Percentiles rank a stretch among this genome's conserved stretches.
Evolutionary conservation across 2,329 filamentous ascomycete genomes (phyloP).

Genomic region (Hypomyces rosellus): DNA sequence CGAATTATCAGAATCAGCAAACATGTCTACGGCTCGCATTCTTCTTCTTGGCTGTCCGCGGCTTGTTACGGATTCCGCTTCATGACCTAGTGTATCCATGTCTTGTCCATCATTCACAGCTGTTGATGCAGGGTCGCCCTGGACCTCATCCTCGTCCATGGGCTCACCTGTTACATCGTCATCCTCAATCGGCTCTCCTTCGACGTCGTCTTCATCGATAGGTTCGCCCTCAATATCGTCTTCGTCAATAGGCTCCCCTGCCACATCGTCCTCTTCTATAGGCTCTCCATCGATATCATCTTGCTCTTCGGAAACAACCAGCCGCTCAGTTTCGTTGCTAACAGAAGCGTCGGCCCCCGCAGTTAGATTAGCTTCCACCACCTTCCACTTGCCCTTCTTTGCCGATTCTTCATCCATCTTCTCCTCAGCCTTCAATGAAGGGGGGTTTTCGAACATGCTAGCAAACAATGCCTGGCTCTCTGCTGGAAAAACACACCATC

Average conservation of each 20-base stretch:
- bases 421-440: conserved; percentile 31
- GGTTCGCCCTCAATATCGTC: conserved; percentile 44
- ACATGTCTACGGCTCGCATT: conserved; percentile 79
- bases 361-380: conserved; percentile 34
- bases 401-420: conserved; percentile 21
- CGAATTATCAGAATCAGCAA: conserved; percentile 61
- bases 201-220: conserved; percentile 28
- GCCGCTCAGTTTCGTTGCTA: conserved; percentile 27
- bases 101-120: conserved; percentile 13
- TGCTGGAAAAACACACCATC: conserved; percentile 66
- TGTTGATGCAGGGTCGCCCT: conserved; percentile 19
- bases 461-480: conserved; percentile 67
- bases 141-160: conserved; percentile 41
- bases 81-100: conserved; percentile 12
- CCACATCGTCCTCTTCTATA: conserved; percentile 36
- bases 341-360: not conserved
- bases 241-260: conserved; percentile 37
- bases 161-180: conserved; percentile 34
- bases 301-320: conserved; percentile 38
- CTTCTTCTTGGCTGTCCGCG: conserved; percentile 45
- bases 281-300: conserved; percentile 43
- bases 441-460: conserved; percentile 64
- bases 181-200: conserved; percentile 37
- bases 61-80: conserved; percentile 12
- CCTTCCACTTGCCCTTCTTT: conserved; percentile 42